Evolutionary conservation across 495 filamentous ascomycete genomes (phyloP).

Genomic region (Aspergillus asperescens): DNA sequence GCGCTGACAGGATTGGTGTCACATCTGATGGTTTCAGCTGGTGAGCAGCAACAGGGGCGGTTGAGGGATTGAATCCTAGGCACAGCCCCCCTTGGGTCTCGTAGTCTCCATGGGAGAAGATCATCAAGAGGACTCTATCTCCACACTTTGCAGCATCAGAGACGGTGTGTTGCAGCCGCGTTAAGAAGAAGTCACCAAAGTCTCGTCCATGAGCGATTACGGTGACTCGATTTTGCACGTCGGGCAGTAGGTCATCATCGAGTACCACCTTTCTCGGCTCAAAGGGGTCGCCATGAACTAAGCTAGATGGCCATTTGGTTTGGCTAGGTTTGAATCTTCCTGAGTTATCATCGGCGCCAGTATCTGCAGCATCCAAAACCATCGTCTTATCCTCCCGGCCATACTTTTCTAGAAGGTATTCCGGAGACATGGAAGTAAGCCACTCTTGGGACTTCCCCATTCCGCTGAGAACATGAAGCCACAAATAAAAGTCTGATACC

Average conservation of each 20-base stretch:
- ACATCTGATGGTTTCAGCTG: neutral
- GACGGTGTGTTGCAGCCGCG: neutral
- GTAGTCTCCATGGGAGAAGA: slow-evolving; percentile 14
- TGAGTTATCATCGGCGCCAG: neutral
- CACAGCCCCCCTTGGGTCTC: slow-evolving; percentile 5
- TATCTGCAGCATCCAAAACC: neutral
- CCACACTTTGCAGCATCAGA: neutral
- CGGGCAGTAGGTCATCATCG: neutral
- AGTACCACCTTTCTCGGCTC: slow-evolving; percentile 11
- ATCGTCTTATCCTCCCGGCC: slow-evolving; percentile 2
- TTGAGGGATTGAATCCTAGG: neutral
- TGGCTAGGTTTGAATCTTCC: neutral
- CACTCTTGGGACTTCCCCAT: slow-evolving; percentile 14
- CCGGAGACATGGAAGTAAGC: slow-evolving; percentile 7
- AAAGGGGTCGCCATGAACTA: slow-evolving; percentile 14
- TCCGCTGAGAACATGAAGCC: slow-evolving; percentile 11
- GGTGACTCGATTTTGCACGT: slow-evolving; percentile 1
- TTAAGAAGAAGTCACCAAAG: slow-evolving; percentile 6
- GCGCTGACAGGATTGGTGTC: neutral
- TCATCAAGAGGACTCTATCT: slow-evolving; percentile 12
- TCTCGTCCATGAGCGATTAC: neutral
- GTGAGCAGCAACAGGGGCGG: neutral
- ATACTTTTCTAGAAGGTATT: slow-evolving; percentile 6
- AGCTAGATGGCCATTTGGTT: slow-evolving; percentile 8
- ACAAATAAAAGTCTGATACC: slow-evolving; percentile 16